phyloP scores from a whole-genome alignment of 1,284 basidiomycete genomes.

The Austroboletus novae-zelandiae region DNA sequence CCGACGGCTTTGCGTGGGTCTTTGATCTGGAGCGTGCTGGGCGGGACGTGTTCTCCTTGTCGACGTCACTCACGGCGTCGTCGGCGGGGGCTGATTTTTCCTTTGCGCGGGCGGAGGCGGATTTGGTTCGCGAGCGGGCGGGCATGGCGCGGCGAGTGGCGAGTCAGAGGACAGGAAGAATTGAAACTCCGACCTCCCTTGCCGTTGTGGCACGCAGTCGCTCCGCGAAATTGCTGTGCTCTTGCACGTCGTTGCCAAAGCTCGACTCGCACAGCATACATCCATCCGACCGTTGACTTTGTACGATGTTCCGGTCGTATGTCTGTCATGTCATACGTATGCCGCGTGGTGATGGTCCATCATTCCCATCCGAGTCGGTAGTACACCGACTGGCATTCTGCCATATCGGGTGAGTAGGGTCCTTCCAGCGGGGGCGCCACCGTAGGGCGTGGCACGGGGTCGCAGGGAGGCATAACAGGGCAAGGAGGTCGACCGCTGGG shows the following conservation, averaged over 20 bases:
- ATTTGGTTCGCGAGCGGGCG: slow-evolving; percentile 43
- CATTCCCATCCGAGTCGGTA: slow-evolving; percentile 16
- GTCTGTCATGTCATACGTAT: slow-evolving; percentile 11
- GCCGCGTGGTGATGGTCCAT: slow-evolving; percentile 6
- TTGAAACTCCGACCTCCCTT: slow-evolving; percentile 32
- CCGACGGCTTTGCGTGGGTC: slow-evolving; percentile 12
- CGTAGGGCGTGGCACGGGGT: background rate
- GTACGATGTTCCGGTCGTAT: background rate
- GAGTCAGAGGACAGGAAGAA: slow-evolving; percentile 26
- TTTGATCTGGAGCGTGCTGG: slow-evolving; percentile 22
- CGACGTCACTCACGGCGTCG: slow-evolving; percentile 27
- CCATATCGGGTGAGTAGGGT: slow-evolving; percentile 18
- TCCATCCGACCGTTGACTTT: background rate
- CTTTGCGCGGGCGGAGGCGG: slow-evolving; percentile 17
- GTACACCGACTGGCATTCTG: background rate
- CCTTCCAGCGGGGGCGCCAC: slow-evolving; percentile 13
- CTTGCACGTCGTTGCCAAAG: background rate
- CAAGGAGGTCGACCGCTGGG: background rate
- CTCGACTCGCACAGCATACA: slow-evolving; percentile 4
- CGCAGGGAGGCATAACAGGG: background rate
- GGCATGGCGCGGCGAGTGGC: slow-evolving; percentile 37
- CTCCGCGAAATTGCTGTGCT: background rate
- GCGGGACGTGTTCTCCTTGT: slow-evolving; percentile 30
- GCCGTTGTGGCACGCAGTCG: slow-evolving; percentile 24
- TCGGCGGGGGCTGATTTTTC: slow-evolving; percentile 16